A percentile compares a stretch with the other conserved stretches of the same genome.
Conservation (phyloP, 768 basidiomycete species). For the Mycena chlorophos region DNA sequence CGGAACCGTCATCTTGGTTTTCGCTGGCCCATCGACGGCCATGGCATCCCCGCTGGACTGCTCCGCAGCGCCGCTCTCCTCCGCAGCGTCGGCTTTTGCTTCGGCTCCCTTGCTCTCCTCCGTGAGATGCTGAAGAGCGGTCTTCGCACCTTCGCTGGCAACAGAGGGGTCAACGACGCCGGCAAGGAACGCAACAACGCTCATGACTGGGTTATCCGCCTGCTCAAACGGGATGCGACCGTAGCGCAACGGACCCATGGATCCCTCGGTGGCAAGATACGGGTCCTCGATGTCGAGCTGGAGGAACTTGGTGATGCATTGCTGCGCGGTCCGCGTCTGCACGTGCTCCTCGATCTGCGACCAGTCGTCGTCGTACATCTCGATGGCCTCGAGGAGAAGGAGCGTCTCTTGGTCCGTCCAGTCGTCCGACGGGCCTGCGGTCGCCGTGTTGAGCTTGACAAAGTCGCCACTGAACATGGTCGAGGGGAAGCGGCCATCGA, state of each 20-base stretch:
- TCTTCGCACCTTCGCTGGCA: conserved; percentile 92
- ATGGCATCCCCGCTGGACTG: conserved; percentile 40
- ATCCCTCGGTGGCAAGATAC: conserved; percentile 77
- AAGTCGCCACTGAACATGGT: conserved; percentile 98
- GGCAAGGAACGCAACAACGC: conserved; percentile 95
- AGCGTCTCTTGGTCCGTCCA: conserved; percentile 94
- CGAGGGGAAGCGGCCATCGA: conserved; percentile 94
- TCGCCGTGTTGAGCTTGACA: conserved; percentile 68
- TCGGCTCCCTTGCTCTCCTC: conserved; percentile 49
- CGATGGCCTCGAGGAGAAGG: conserved; percentile 89
- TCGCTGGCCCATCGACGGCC: conserved; percentile 46
- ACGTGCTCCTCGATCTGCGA: conserved; percentile 90
- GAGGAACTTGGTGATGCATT: conserved; percentile 94
- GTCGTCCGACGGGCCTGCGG: conserved; percentile 51
- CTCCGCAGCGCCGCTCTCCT: conserved; percentile 25
- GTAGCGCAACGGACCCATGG: conserved; percentile 73
- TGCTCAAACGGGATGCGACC: conserved; percentile 88
- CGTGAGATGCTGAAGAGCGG: conserved; percentile 79
- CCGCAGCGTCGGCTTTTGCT: conserved; percentile 34
- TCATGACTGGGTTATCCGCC: conserved; percentile 97
- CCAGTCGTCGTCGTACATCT: conserved; percentile 99
- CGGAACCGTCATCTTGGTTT: conserved; percentile 50
- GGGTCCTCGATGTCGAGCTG: conserved; percentile 96
- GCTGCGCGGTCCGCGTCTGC: conserved; percentile 85
- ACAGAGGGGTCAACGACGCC: conserved; percentile 88